Base-by-base conservation (phyloP, 2,329 filamentous ascomycete genomes). In the Hymenoscyphus repandus region DNA sequence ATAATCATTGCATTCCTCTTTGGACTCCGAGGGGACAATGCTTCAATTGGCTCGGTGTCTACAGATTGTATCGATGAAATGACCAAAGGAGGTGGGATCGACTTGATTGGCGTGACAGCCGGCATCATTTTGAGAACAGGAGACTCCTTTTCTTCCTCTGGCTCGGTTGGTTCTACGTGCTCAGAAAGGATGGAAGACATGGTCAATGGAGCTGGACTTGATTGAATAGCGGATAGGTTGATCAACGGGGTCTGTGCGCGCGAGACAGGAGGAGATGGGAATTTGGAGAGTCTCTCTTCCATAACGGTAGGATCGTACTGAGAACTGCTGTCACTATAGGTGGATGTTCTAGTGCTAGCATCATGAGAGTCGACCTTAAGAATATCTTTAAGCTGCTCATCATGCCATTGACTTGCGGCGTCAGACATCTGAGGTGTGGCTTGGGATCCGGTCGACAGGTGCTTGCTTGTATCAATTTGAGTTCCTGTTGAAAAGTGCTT, bases 1-100 rank as follows among this genome's bases (percentile, higher is more conserved):
- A 83, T 72, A 51, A 83, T 76, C 55, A 83, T 78, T 1, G 68
- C 80, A 56, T 80, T 74, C 51, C 77, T 71, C 66, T 73, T 76
- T 1, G 76, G 77, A 57, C 73, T 80, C 40, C 74, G 73, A 18
- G 72, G 70, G 37, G 69, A 66, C 53, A 50, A n/a, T 17, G 59
- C 58, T 17, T 59, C 58, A 34, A 64, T 58, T 22, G 65, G 65
- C 40, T 64, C 63, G 2, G 58, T 66, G 44, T 60, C 51, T 30
- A 66, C 50, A 12, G 58, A 61, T 30, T 58, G 55, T 18, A 67
- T 63, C 11, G 55, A 56, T 15, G 64, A 66, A 40, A 66, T 62
- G 30, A 49, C 63, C 18, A 67, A 44, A 32, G 55, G 49, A 31
- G 51, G 60, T 34, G 62, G 53, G 7, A 55, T 40, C 58, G 6